Evolutionary conservation across 208 protist species (phyloP).

Genomic region (Leishmania braziliensis): DNA sequence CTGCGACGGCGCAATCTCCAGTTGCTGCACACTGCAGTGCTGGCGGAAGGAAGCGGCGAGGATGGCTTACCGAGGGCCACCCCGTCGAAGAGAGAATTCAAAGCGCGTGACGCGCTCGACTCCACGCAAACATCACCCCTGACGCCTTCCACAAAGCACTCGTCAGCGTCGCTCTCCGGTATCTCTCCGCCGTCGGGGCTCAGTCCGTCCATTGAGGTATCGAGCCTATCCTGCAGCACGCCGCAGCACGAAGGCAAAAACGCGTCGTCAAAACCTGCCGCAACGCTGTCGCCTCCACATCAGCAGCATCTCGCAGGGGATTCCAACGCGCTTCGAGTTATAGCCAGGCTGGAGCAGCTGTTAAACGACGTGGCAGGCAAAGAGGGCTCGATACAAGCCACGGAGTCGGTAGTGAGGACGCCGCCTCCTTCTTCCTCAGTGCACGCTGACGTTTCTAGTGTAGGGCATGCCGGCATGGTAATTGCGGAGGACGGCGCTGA

Average conservation of each 20-base stretch:
- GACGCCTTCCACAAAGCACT: constrained; percentile 9
- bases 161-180: constrained; percentile 4
- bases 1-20: constrained; percentile 30
- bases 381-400: neutral
- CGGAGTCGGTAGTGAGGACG: neutral
- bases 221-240: constrained; percentile 39
- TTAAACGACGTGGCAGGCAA: neutral
- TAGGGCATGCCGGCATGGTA: neutral
- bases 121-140: constrained; percentile 3
- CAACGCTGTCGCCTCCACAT: neutral
- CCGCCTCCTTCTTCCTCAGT: neutral
- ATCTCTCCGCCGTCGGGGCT: neutral
- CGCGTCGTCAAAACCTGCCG: neutral
- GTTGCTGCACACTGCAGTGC: constrained; percentile 16
- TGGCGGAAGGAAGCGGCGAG: constrained; percentile 2
- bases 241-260: neutral
- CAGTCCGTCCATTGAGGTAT: constrained; percentile 35
- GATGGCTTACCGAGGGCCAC: neutral
- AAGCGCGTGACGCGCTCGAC: neutral
- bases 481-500: neutral
- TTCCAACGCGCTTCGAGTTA: neutral
- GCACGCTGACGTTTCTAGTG: neutral
- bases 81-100: neutral
- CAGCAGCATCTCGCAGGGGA: neutral
- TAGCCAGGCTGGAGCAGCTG: neutral